Base-by-base conservation (phyloP, 805 yeast genomes). In the Candida yuanshanica region DNA sequence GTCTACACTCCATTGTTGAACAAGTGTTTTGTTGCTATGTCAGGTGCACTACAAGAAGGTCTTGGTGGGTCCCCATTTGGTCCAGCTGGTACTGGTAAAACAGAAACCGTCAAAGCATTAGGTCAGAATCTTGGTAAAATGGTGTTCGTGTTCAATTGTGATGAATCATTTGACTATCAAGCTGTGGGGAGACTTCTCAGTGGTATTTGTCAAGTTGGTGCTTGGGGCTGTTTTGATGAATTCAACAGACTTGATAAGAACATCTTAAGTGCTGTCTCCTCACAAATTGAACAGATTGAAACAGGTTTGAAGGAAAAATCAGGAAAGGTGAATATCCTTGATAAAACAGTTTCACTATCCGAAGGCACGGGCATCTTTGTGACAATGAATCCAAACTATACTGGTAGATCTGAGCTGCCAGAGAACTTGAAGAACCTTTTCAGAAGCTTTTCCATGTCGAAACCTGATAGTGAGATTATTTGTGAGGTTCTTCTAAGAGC, bases 11-110 rank as follows among this genome's bases (percentile, higher is more conserved):
- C 91, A 1, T 65, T 87, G 16, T 69, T 85, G 7, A 76, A 77
- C 36, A 66, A 71, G 6, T 76, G 87, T 42, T 87, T 74, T 55
- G 56, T 81, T 8, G 66, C 89, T 0, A 75, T 90, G 79, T 68
- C 84, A 0, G 83, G 81, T 45, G 90, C 97, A 0, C 58, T 89
- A 14, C 72, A 76, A 25, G 87, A 81, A 50, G 74, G 72, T 26
- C 65, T 79, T 8, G 98, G 98, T n/a, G 95, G 95, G 0, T 83
- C 95, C 1, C 83, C 95, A 1, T 79, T 83, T 60, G 98, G 98
- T 0, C 97, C 98, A 2, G 96, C 98, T 3, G 98, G 98, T 33
- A 91, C 98, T 0, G 98, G 98, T 49, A 91, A 91, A 56, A 91
- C 98, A 0, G 98, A 91, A 57, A 74, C 95, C 0, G 72, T 91